phyloP scores from a whole-genome alignment of 352 stramenopile genomes.

The Globisporangium nodosum region DNA sequence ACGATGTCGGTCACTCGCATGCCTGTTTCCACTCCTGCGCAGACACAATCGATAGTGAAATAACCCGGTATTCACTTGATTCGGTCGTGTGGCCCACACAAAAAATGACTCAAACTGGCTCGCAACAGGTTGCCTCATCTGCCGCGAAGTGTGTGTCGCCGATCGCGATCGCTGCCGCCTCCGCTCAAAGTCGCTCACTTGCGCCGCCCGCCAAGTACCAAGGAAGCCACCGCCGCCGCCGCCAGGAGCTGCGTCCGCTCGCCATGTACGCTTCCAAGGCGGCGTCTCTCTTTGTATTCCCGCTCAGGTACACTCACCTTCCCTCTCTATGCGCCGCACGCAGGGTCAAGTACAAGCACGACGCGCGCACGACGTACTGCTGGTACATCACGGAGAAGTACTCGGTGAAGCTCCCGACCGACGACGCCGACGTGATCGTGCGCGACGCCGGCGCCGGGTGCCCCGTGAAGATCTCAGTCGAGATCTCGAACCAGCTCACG shows the following conservation, averaged over 20 bases:
- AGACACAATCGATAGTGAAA: not conserved
- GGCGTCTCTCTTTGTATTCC: no score
- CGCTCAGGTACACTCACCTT: not conserved
- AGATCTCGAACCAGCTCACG: slow-evolving; percentile 40
- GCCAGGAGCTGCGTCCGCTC: not conserved
- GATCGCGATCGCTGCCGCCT: not conserved
- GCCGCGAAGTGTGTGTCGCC: not conserved
- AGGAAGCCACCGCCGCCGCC: not conserved
- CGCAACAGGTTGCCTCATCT: not conserved
- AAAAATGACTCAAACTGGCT: not conserved
- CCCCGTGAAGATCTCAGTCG: slow-evolving; percentile 61
- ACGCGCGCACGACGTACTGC: slow-evolving; percentile 77
- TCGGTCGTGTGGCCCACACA: not conserved
- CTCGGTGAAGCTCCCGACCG: slow-evolving; percentile 33
- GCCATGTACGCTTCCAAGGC: not conserved
- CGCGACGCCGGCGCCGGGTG: slow-evolving; percentile 34
- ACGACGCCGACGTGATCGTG: slow-evolving; percentile 37
- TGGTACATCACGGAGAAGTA: slow-evolving; percentile 71
- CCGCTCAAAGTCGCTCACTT: slow-evolving; percentile 1
- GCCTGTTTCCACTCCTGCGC: no score
- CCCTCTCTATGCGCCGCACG: not conserved
- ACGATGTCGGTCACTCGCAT: no score
- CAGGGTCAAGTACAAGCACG: slow-evolving; percentile 63
- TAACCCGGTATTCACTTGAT: not conserved
- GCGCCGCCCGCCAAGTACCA: slow-evolving; percentile 10